Percentiles rank a stretch among this genome's conserved stretches.
phyloP scores from a whole-genome alignment of 225 moss, liverwort and hornwort genomes.

The Marchantia polymorpha region DNA sequence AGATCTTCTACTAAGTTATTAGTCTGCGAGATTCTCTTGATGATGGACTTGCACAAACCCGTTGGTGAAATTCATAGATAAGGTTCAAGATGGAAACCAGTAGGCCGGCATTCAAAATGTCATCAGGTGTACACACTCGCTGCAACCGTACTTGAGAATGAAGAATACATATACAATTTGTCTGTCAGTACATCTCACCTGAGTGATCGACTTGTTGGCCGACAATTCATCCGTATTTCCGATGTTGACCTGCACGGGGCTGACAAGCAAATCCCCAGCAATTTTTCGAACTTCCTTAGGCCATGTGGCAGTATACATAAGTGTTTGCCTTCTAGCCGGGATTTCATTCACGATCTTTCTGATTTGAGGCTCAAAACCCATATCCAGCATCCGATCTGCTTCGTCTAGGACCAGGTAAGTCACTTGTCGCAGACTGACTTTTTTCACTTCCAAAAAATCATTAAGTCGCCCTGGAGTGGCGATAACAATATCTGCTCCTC shows the following conservation, averaged over 20 bases:
- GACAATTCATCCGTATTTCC: constrained; percentile 92
- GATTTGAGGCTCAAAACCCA: constrained; percentile 98
- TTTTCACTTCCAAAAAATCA: constrained; percentile 93
- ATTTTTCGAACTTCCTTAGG: constrained; percentile 97
- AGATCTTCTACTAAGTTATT: no score
- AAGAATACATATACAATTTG: no score
- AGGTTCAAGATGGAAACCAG: no score
- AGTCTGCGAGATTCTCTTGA: no score
- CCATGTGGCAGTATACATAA: constrained; percentile 98
- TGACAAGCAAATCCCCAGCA: constrained; percentile 81
- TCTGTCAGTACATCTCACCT: constrained; percentile 38
- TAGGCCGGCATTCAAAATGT: no score
- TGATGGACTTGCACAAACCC: no score
- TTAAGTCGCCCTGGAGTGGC: constrained; percentile 91
- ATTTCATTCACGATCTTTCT: constrained; percentile 97
- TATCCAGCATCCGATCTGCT: constrained; percentile 98
- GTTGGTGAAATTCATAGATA: no score
- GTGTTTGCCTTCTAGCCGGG: constrained; percentile 76
- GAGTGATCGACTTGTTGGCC: constrained; percentile 90
- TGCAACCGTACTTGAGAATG: no score
- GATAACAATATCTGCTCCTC: constrained; percentile 89
- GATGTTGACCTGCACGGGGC: constrained; percentile 95
- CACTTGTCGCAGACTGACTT: constrained; percentile 84
- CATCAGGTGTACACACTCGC: no score
- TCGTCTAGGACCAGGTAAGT: constrained; percentile 85